Evolutionary conservation across 345 rosid species (phyloP).

Genomic region (Anacardium occidentale): DNA sequence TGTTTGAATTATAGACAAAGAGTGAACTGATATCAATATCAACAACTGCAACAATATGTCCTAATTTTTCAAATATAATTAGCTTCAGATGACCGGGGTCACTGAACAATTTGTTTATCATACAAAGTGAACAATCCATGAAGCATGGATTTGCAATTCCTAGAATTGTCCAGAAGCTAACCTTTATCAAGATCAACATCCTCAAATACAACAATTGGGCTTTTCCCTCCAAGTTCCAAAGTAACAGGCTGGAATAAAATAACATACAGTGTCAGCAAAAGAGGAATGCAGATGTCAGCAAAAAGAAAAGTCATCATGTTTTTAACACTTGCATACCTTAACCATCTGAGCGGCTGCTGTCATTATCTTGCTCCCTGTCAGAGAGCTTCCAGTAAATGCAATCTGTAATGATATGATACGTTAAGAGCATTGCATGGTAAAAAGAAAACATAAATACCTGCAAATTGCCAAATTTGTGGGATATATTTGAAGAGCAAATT

Average conservation of each 20-base stretch:
- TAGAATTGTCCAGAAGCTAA: slow-evolving; percentile 27
- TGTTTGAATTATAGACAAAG: slow-evolving; percentile 32
- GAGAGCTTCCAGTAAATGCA: slow-evolving; percentile 92
- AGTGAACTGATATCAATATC: not conserved
- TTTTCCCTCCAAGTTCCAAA: slow-evolving; percentile 95
- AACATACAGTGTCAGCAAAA: not conserved
- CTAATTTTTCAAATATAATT: not conserved
- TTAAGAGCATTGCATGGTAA: slow-evolving; percentile 21
- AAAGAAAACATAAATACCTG: slow-evolving; percentile 12
- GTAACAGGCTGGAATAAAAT: slow-evolving; percentile 65
- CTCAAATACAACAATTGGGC: slow-evolving; percentile 90
- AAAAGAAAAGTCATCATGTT: slow-evolving; percentile 2
- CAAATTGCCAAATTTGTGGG: not conserved
- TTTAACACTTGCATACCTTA: slow-evolving; percentile 51
- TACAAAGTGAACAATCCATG: not conserved
- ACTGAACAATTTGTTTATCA: not conserved
- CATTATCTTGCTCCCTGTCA: slow-evolving; percentile 86
- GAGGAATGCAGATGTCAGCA: not conserved
- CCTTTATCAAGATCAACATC: slow-evolving; percentile 91
- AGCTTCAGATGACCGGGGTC: slow-evolving; percentile 4
- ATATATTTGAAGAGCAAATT: slow-evolving; percentile 19
- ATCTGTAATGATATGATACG: slow-evolving; percentile 43
- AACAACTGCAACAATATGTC: not conserved
- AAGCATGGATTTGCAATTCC: not conserved
- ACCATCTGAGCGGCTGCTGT: slow-evolving; percentile 77